Percentiles rank a stretch among this genome's conserved stretches.
Conservation (phyloP, 805 yeast genomes). For the Metschnikowia lochheadii region DNA sequence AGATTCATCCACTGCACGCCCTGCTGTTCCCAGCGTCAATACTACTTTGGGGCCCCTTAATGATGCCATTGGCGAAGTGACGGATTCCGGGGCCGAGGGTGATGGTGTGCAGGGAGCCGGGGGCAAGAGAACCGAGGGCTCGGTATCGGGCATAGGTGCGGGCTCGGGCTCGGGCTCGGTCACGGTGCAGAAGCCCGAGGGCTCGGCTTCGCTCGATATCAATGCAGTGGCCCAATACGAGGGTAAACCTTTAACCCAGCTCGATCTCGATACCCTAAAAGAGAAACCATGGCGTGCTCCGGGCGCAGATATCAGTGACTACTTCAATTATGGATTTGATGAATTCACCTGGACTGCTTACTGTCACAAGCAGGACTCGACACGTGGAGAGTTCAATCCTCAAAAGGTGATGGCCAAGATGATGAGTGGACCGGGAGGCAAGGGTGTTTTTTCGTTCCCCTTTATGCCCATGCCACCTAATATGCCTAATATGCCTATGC, state of each 20-base stretch:
- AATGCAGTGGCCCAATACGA: constrained; percentile 68
- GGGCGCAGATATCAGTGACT: constrained; percentile 92
- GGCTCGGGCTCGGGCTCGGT: constrained; percentile 8
- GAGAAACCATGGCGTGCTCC: constrained; percentile 99
- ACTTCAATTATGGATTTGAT: constrained; percentile 94
- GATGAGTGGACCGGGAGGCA: constrained; percentile 31
- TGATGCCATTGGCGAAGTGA: constrained; percentile 29
- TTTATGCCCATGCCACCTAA: constrained; percentile 20
- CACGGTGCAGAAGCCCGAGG: constrained; percentile 24
- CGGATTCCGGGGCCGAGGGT: constrained; percentile 10
- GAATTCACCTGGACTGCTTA: constrained; percentile 95
- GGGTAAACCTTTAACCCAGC: constrained; percentile 78
- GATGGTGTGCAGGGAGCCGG: constrained; percentile 12
- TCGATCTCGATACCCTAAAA: constrained; percentile 74
- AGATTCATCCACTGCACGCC: constrained; percentile 21
- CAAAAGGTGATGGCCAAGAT: constrained; percentile 69
- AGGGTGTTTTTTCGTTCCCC: constrained; percentile 19
- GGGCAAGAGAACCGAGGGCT: constrained; percentile 26
- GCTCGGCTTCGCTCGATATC: constrained; percentile 54
- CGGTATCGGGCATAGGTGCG: background rate
- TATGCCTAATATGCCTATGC: constrained; percentile 13
- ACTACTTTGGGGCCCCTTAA: constrained; percentile 25
- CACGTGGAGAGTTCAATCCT: constrained; percentile 77
- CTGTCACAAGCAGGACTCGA: constrained; percentile 78
- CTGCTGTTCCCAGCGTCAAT: constrained; percentile 20